Evolutionary conservation across 2,329 filamentous ascomycete genomes (phyloP).

Genomic region (Fusarium hostae): DNA sequence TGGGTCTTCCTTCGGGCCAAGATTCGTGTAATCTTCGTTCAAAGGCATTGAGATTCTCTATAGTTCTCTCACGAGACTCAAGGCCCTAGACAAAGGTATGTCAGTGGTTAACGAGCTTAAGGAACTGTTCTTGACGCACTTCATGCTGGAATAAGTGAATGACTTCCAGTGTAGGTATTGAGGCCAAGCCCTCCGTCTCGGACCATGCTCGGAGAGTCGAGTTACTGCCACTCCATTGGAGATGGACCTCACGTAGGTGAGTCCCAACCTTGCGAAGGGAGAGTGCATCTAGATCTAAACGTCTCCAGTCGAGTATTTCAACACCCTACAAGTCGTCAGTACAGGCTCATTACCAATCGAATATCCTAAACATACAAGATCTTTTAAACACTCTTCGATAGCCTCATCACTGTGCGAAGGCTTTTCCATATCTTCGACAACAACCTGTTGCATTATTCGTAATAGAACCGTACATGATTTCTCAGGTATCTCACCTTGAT

Average conservation of each 20-base stretch:
- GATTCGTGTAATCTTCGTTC: background rate
- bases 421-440: slow-evolving; percentile 13
- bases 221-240: slow-evolving; percentile 26
- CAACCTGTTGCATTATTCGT: background rate
- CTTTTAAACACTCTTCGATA: slow-evolving; percentile 4
- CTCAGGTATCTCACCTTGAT: background rate
- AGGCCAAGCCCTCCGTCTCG: slow-evolving; percentile 7
- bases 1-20: background rate
- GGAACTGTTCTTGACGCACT: background rate
- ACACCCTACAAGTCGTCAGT: background rate
- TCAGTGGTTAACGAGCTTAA: background rate
- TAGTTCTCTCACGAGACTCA: background rate
- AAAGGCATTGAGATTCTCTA: background rate
- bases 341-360: accelerated
- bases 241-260: slow-evolving; percentile 4
- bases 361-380: background rate
- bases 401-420: slow-evolving; percentile 21
- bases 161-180: background rate
- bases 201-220: slow-evolving; percentile 13
- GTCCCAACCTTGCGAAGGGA: background rate
- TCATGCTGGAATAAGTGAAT: slow-evolving; percentile 8
- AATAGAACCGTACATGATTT: accelerated
- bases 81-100: background rate
- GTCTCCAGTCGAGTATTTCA: background rate
- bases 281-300: background rate